Base-by-base conservation (phyloP, 1,284 basidiomycete genomes). In the Cutaneotrichosporon cutaneum region DNA sequence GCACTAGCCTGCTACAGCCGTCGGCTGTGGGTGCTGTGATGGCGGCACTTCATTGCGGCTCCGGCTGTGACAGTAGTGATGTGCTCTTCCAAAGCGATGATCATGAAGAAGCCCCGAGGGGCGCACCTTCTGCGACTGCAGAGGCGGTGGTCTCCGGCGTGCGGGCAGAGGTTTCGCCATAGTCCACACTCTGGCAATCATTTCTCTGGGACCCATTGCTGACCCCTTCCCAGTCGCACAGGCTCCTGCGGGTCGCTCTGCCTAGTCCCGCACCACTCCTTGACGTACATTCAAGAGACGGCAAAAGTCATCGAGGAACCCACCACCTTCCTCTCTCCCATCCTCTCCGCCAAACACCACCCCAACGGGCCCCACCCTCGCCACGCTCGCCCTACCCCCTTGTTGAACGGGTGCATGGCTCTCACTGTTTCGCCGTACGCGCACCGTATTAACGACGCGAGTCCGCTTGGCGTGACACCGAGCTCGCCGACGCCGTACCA, bases 341-440 rank as follows among this genome's bases (percentile, higher is more conserved):
- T 36, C 30, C 51, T 16, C 52, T 30, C n/a, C 35, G 21, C 21
- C 14, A 7, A 27, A 3, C 30, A 16, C 33, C 21, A 27, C 44
- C 51, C 32, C 21, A 11, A 54, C 52, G 52, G 33, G 35, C 52
- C 21, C 52, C 51, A 48, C 42, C 18, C 55, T 14, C 52, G 27
- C 39, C 24, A n/a, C 53, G 27, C 27, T 54, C 13, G 32, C 21
- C 4, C 39, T 33, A 50, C 60, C 50, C 54, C 44, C 18, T 26
- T n/a, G 16, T 32, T 30, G 16, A 51, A 30, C 36, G 52, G 50
- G 42, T 66, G 65, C 36, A 66, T 66, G 65, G 65, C 65, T 45
- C 57, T 66, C 56, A 66, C 64, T 21, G 48, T 58, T 18, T 63
- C 65, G 8, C 61, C 65, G 10, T 66, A 63, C 61, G 57, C 65